phyloP scores from a whole-genome alignment of 352 stramenopile genomes.

The Ophiocytium majus region DNA sequence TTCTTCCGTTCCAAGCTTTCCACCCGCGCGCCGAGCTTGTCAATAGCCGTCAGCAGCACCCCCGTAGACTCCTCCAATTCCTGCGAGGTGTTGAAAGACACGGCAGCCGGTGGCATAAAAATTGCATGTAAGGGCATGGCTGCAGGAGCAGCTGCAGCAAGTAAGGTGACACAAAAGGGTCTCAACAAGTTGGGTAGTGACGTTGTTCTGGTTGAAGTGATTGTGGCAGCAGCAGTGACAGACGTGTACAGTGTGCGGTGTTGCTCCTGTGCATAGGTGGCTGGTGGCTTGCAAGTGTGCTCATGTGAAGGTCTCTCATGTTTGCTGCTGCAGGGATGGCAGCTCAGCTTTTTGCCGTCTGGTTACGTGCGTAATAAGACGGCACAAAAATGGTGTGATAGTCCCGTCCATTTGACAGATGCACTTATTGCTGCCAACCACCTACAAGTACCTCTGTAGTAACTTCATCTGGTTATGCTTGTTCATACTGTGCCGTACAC shows the following conservation, averaged over 20 bases:
- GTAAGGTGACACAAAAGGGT: not conserved
- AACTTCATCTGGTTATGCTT: no score
- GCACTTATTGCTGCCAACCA: no score
- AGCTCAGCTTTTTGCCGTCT: not conserved
- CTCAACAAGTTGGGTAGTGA: not conserved
- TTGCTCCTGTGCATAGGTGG: not conserved
- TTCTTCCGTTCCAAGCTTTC: conserved; percentile 5
- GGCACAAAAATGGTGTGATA: no score
- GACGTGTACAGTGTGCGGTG: not conserved
- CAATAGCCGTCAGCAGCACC: conserved; percentile 11
- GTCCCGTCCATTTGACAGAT: no score
- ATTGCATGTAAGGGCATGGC: not conserved
- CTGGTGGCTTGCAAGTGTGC: not conserved
- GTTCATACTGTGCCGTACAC: no score
- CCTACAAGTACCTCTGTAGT: no score
- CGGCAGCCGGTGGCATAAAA: not conserved
- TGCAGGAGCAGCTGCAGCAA: not conserved
- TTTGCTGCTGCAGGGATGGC: no score
- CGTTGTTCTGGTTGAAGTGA: no score
- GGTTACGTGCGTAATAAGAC: not conserved
- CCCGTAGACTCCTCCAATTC: conserved; percentile 10
- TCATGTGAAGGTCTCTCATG: no score
- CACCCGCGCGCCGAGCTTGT: not conserved
- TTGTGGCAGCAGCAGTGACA: no score
- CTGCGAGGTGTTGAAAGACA: not conserved